Evolutionary conservation across 345 rosid species (phyloP).

Genomic region (Linum tenue): DNA sequence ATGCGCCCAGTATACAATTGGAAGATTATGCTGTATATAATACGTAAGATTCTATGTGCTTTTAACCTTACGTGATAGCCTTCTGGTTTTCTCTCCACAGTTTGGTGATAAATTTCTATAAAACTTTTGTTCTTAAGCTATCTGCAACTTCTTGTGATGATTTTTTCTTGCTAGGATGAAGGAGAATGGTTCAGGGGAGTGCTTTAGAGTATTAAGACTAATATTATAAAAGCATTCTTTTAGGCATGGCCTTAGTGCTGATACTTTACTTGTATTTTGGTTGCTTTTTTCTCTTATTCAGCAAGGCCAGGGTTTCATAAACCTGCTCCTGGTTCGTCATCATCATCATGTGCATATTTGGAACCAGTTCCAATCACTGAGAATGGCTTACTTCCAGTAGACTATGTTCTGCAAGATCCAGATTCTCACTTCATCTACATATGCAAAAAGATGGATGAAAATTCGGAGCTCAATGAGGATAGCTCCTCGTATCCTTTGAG

Average conservation of each 20-base stretch:
- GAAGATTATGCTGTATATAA: slow-evolving; percentile 60
- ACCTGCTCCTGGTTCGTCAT: slow-evolving; percentile 34
- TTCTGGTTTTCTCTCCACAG: not conserved
- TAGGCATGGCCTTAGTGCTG: not conserved
- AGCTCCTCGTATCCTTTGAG: slow-evolving; percentile 33
- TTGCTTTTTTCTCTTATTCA: slow-evolving; percentile 24
- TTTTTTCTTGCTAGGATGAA: too few relatives aligned
- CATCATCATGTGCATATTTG: slow-evolving; percentile 39
- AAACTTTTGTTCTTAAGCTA: too few relatives aligned
- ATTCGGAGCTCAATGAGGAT: slow-evolving; percentile 15
- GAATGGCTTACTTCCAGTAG: slow-evolving; percentile 54
- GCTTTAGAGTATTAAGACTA: too few relatives aligned
- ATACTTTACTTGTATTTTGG: not conserved
- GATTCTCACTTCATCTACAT: slow-evolving; percentile 84
- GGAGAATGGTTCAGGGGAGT: too few relatives aligned
- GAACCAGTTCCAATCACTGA: slow-evolving; percentile 62
- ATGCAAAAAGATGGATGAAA: slow-evolving; percentile 50
- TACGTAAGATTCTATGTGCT: slow-evolving; percentile 46
- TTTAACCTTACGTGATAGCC: slow-evolving; percentile 1
- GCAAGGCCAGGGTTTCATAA: slow-evolving; percentile 78
- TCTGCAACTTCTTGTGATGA: too few relatives aligned
- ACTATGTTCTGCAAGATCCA: slow-evolving; percentile 75
- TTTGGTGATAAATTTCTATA: not conserved
- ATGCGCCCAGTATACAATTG: slow-evolving; percentile 51
- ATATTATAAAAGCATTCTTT: too few relatives aligned